Conservation (phyloP, 108 stramenopile genomes). For the Cylindrotheca closterium region DNA sequence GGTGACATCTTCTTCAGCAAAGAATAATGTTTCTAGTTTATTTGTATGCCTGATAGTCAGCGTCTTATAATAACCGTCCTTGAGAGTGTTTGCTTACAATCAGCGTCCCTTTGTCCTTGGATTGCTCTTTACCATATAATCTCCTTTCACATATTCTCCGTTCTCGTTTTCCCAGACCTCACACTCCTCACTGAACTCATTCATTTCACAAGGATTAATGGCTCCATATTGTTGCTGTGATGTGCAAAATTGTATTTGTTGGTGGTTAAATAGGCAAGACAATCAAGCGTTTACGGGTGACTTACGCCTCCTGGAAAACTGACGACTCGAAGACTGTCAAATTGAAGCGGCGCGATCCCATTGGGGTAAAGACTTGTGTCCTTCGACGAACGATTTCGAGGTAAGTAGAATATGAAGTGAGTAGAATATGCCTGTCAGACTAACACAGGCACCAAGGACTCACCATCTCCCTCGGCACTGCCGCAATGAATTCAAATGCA, state of each 20-base stretch:
- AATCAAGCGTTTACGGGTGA: background rate
- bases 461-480: conserved; percentile 81
- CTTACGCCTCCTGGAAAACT: conserved; percentile 79
- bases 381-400: background rate
- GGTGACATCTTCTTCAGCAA: too few species aligned
- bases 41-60: too few species aligned
- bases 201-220: conserved; percentile 94
- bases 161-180: conserved; percentile 83
- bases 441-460: conserved; percentile 1
- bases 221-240: conserved; percentile 84
- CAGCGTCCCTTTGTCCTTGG: conserved; percentile 72
- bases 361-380: conserved; percentile 6
- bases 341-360: conserved; percentile 82
- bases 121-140: conserved; percentile 80
- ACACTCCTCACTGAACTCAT: conserved; percentile 90
- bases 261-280: background rate
- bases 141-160: conserved; percentile 65
- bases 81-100: background rate
- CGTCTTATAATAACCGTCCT: too few species aligned
- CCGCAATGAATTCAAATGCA: conserved; percentile 84
- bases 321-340: conserved; percentile 67
- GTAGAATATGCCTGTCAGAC: conserved; percentile 1
- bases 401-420: too few species aligned
- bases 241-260: background rate
- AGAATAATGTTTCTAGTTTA: too few species aligned